phyloP scores from a whole-genome alignment of 345 rosid genomes.

The Euphorbia tirucalli region DNA sequence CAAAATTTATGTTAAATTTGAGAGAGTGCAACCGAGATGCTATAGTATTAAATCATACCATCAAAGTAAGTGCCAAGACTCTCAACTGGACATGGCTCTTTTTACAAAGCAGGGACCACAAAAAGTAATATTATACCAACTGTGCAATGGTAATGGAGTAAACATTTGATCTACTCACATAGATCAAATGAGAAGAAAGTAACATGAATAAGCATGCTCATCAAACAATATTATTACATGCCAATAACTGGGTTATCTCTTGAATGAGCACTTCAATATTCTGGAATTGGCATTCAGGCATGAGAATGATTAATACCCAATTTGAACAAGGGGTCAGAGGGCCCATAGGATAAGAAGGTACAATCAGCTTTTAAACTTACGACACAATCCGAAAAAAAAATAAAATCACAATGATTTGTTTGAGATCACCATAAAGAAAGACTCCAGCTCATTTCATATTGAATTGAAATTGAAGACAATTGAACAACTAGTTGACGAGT shows the following conservation, averaged over 20 bases:
- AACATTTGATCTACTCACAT: neutral
- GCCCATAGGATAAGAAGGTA: neutral
- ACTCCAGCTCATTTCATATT: neutral
- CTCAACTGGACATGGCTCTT: too few relatives aligned
- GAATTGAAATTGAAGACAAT: slow-evolving; percentile 8
- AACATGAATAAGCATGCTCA: neutral
- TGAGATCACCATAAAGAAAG: neutral
- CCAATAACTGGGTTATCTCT: neutral
- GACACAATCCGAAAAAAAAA: neutral
- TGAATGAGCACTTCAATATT: neutral
- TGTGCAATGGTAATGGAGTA: neutral
- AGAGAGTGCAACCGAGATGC: neutral
- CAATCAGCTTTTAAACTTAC: neutral
- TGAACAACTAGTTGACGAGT: slow-evolving; percentile 6
- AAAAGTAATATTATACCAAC: neutral
- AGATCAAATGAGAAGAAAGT: neutral
- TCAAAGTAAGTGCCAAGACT: neutral
- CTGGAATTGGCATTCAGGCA: neutral
- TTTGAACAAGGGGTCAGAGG: neutral
- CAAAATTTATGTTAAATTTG: neutral
- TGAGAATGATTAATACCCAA: neutral
- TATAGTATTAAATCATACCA: neutral
- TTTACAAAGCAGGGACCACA: neutral
- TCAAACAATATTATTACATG: neutral
- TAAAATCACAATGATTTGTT: neutral